Conservation (phyloP, 306 rosid genomes). For the Fragaria vesca region DNA sequence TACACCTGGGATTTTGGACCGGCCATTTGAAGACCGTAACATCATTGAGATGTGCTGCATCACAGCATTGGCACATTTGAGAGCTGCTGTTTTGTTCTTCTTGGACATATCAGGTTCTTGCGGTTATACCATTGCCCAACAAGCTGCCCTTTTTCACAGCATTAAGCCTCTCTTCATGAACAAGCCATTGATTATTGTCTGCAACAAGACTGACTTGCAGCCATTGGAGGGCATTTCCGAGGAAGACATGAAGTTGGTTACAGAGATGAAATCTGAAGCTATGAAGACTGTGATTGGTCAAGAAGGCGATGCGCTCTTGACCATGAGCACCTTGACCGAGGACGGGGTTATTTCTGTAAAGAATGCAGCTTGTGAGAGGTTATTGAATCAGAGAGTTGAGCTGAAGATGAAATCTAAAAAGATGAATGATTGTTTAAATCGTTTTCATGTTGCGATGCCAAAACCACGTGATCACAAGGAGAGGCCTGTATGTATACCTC, state of each 20-base stretch:
- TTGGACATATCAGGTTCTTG: conserved; percentile 89
- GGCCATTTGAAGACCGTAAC: conserved; percentile 87
- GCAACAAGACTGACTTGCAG: conserved; percentile 85
- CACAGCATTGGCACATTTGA: conserved; percentile 48
- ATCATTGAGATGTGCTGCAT: conserved; percentile 96
- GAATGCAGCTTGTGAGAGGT: conserved; percentile 14
- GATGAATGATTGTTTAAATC: conserved; percentile 68
- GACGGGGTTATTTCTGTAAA: conserved; percentile 63
- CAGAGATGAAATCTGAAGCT: conserved; percentile 82
- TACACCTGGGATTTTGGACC: conserved; percentile 87
- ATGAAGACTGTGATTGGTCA: conserved; percentile 73
- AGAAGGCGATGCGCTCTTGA: conserved; percentile 69
- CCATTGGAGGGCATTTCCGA: conserved; percentile 72
- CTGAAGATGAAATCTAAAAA: conserved; percentile 82
- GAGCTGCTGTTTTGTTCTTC: conserved; percentile 70
- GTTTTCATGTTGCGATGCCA: conserved; percentile 85
- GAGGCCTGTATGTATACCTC: conserved; percentile 71
- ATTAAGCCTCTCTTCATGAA: conserved; percentile 52
- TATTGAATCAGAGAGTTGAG: conserved; percentile 67
- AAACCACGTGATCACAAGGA: conserved; percentile 83
- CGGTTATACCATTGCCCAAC: conserved; percentile 82
- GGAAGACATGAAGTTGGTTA: conserved; percentile 77
- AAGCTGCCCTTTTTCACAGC: conserved; percentile 85
- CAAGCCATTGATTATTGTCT: conserved; percentile 42
- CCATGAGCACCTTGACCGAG: conserved; percentile 86